Conservation (phyloP, 2,329 filamentous ascomycete species). For the Didymella glomerata region DNA sequence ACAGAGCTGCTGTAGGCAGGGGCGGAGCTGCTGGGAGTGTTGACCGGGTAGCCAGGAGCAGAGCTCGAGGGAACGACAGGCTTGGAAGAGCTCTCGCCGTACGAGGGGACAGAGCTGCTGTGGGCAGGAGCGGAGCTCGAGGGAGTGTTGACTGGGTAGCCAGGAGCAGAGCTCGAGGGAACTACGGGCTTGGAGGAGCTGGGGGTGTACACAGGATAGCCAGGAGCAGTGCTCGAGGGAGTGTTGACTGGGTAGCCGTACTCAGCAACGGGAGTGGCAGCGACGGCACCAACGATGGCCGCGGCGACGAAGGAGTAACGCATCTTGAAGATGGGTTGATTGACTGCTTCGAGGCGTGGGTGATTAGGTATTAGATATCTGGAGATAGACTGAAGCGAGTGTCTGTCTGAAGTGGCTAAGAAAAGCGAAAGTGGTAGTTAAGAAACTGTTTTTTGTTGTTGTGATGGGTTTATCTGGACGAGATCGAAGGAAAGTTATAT, state of each 20-base stretch:
- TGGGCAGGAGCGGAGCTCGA: slow-evolving; percentile 5
- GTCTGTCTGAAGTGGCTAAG: slow-evolving; percentile 35
- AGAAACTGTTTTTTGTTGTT: slow-evolving; percentile 33
- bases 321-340: slow-evolving; percentile 37
- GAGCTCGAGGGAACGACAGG: slow-evolving; percentile 3
- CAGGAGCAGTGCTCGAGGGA: slow-evolving; percentile 11
- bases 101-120: not conserved
- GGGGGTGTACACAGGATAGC: slow-evolving; percentile 10
- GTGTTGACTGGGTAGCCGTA: slow-evolving; percentile 26
- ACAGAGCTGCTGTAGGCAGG: not conserved
- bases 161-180: slow-evolving; percentile 8
- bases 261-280: slow-evolving; percentile 38
- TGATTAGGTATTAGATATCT: slow-evolving; percentile 40
- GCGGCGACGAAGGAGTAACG: slow-evolving; percentile 44
- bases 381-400: slow-evolving; percentile 43
- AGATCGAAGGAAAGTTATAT: slow-evolving; percentile 39
- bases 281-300: slow-evolving; percentile 42
- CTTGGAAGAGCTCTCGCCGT: slow-evolving; percentile 7
- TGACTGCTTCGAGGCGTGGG: slow-evolving; percentile 13
- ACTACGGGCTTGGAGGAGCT: slow-evolving; percentile 5
- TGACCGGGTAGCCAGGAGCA: slow-evolving; percentile 12
- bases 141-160: slow-evolving; percentile 18
- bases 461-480: slow-evolving; percentile 33
- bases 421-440: slow-evolving; percentile 44
- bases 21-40: slow-evolving; percentile 9